phyloP scores from a whole-genome alignment of 805 yeast genomes.

The Saturnispora halmiae region DNA sequence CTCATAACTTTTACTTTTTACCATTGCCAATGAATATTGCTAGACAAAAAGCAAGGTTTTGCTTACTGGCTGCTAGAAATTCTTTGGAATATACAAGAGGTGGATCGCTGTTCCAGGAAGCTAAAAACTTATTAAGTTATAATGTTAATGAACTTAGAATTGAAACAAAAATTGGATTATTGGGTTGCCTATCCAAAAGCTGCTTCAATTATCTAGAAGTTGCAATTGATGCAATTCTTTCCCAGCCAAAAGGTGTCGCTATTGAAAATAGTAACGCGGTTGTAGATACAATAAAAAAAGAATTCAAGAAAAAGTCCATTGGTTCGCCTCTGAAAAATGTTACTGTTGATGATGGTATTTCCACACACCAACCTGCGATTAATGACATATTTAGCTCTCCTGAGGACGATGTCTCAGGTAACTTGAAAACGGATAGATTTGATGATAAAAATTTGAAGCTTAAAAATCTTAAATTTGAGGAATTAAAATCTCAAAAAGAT shows the following conservation, averaged over 20 bases:
- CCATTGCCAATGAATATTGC: conserved; percentile 59
- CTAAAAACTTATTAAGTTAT: conserved; percentile 45
- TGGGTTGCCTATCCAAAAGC: conserved; percentile 53
- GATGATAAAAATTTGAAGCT: conserved; percentile 3
- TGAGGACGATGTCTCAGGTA: no score
- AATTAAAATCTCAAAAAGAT: neutral
- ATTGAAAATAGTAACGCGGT: neutral
- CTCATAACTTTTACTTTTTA: conserved; percentile 33
- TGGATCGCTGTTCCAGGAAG: conserved; percentile 69
- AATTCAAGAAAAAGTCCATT: conserved; percentile 16
- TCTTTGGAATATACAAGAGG: conserved; percentile 76
- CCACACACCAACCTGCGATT: conserved; percentile 18
- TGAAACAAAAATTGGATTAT: conserved; percentile 44
- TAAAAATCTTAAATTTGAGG: neutral
- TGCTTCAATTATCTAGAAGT: conserved; percentile 49
- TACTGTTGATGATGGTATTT: neutral
- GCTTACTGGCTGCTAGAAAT: conserved; percentile 62
- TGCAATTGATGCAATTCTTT: conserved; percentile 52
- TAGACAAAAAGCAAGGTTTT: conserved; percentile 53
- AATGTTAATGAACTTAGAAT: conserved; percentile 41
- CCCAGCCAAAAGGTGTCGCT: conserved; percentile 34
- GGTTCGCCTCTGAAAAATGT: conserved; percentile 21
- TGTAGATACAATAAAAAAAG: conserved; percentile 16
- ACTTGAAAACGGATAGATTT: no score
- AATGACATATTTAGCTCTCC: conserved; percentile 27